Evolutionary conservation across 2,329 filamentous ascomycete genomes (phyloP), one percentile per base, ranked within the genome.

Genomic region (Penicillium sp.): DNA sequence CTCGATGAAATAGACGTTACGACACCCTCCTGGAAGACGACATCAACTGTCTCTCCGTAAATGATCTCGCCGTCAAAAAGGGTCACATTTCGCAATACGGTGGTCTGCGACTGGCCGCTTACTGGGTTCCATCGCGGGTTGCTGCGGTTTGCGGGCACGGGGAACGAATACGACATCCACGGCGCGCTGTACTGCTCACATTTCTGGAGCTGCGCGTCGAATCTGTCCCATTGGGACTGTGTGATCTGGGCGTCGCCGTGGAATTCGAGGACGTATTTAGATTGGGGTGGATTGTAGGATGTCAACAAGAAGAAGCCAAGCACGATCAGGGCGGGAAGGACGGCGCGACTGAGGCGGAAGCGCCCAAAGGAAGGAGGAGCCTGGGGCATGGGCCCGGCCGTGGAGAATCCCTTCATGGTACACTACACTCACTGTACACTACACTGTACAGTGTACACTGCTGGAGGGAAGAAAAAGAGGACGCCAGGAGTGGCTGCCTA

Each of bases 31-130:
- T 68, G 63, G 51, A 77, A 71, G 5, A 65, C 55, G 40, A 78
- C 68, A 61, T 78, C 75, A 16, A 77, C 69, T 0, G 64, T 35
- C 12, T 64, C 60, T 18, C 62, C 40, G 7, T 71, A 50, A 43
- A 75, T 67, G 3, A 50, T 60, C 52, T 75, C 71, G 12, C 76
- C 76, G 61, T 79, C 75, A 56, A 78, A 79, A 12, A 79, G 63
- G 21, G 71, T 77, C 6, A 66, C 73, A 59, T 78, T 78, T 38
- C 65, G 66, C 24, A 78, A 61, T 3, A 77, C 56, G 4, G 75
- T 52, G 2, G 69, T 72, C 45, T 64, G 61, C 47, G 68, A 65
- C 56, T 78, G 75, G 3, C 75, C 76, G 47, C 64, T 70, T 14
- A 61, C 60, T 1, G 66, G 24, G 28, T 73, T 74, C 75, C 75